Evolutionary conservation across 2,329 filamentous ascomycete species (phyloP), one percentile per base, ranked within the genome.

Genomic region (Trichoderma sp.): DNA sequence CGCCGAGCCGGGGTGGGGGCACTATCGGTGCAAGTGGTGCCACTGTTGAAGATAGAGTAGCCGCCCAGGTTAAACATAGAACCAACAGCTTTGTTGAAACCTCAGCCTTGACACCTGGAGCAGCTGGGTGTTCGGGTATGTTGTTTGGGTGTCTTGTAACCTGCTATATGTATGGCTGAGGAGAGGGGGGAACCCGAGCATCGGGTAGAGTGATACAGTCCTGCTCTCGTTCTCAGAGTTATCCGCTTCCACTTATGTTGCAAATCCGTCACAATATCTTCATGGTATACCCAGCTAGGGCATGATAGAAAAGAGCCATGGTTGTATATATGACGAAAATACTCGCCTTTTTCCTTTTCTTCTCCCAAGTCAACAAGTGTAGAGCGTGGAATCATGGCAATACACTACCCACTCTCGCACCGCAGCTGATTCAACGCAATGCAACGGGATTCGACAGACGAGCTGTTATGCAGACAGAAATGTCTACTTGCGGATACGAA

Each of bases 401-500:
- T 28, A 18, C 65, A 24, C 15, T 56, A 9, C 56, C 67, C 43
- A 70, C 67, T 21, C 67, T 28, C 28, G 28, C 28, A 30, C 7
- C 67, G 14, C n/a, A 36, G 32, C 36, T 70, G 3, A 3, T 15
- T 26, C 69, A 24, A 1, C 47, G 26, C 47, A 60, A 71, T 65
- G 61, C 6, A 47, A 66, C 61, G 7, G 6, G 18, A 6, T 15
- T 66, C 51, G 53, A 61, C 6, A 57, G 51, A 57, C 61, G 53
- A 21, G 69, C n/a, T 28, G 74, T 64, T n/a, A 70, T 74, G 3
- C 73, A 56, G 30, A 76, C 76, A 12, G 73, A 75, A 60, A 72
- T 77, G 26, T 77, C 76, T 4, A 78, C 78, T 4, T 81, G 81
- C 51, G 77, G 80, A 18, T 81, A 78, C 47, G 28, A 75, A 1